These are phyloP conservation scores for Alternaria longipes DNA, from an alignment of 2,329 filamentous ascomycete species.

Conservation along the genomic window DNA sequence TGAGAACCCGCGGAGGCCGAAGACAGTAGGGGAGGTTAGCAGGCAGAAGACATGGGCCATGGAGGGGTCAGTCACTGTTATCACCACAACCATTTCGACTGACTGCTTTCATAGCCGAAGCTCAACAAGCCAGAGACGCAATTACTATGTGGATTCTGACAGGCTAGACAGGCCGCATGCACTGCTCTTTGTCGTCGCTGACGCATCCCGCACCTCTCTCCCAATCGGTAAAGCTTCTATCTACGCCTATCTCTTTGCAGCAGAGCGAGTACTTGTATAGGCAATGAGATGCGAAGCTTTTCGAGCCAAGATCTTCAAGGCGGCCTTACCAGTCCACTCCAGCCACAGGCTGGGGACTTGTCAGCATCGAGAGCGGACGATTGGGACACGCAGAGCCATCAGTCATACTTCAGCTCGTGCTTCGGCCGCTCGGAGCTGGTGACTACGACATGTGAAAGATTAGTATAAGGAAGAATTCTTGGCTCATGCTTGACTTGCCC, in stretches of 20 bases:
- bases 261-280: background rate
- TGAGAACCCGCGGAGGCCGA: conserved; percentile 1
- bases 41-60: background rate
- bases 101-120: background rate
- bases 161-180: background rate
- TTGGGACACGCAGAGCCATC: background rate
- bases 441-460: background rate
- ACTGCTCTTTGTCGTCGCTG: conserved; percentile 11
- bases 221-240: conserved; percentile 7
- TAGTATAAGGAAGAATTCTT: background rate
- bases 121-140: background rate
- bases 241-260: conserved; percentile 6
- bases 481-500: conserved; percentile 1
- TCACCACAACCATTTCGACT: background rate
- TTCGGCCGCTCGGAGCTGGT: background rate
- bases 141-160: background rate
- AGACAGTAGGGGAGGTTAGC: conserved; percentile 2
- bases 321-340: conserved; percentile 6
- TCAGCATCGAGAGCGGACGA: background rate
- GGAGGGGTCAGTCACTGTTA: background rate
- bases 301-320: conserved; percentile 7
- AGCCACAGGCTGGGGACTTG: background rate
- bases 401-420: conserved; percentile 5
- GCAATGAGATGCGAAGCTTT: conserved; percentile 8
- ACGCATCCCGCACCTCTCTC: conserved; percentile 11